A percentile compares a stretch with the other conserved stretches of the same genome.
Conservation (phyloP, 495 filamentous ascomycete genomes). For the Penicillium salamii region DNA sequence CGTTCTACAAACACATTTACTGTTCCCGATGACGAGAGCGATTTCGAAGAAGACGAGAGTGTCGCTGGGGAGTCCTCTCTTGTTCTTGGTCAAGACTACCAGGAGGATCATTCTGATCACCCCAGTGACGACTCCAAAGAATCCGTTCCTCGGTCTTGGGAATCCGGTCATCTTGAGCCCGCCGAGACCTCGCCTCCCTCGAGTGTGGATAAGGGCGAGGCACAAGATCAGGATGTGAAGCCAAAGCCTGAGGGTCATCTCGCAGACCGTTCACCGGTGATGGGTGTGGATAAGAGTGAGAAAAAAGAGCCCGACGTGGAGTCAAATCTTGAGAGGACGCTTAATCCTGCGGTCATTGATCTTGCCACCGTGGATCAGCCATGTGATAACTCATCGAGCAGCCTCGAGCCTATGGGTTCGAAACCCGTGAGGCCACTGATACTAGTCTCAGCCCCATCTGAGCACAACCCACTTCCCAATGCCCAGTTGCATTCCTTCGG, state of each 20-base stretch:
- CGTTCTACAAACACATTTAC: constrained; percentile 39
- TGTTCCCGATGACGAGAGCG: constrained; percentile 48
- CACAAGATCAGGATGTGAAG: neutral
- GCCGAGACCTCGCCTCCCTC: neutral
- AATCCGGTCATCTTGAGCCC: neutral
- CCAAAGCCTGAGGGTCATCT: neutral
- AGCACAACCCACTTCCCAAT: neutral
- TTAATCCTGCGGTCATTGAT: too few relatives aligned
- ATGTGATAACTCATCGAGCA: too few relatives aligned
- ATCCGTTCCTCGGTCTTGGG: neutral
- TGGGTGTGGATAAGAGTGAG: neutral
- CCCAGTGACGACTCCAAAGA: neutral
- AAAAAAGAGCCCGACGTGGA: neutral
- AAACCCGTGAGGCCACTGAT: too few relatives aligned
- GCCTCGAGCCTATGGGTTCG: too few relatives aligned
- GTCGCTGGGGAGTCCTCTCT: neutral
- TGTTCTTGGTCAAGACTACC: neutral
- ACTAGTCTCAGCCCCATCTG: too few relatives aligned
- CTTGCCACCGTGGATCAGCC: too few relatives aligned
- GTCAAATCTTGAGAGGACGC: neutral
- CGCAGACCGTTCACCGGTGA: too few relatives aligned
- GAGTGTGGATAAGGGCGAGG: neutral
- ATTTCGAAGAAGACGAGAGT: constrained; percentile 26
- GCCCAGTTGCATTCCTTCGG: neutral
- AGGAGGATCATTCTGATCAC: neutral